Evolutionary conservation across 805 yeast species (phyloP), one percentile per base, ranked within the genome.

Genomic region (Pachysolen tannophilus): DNA sequence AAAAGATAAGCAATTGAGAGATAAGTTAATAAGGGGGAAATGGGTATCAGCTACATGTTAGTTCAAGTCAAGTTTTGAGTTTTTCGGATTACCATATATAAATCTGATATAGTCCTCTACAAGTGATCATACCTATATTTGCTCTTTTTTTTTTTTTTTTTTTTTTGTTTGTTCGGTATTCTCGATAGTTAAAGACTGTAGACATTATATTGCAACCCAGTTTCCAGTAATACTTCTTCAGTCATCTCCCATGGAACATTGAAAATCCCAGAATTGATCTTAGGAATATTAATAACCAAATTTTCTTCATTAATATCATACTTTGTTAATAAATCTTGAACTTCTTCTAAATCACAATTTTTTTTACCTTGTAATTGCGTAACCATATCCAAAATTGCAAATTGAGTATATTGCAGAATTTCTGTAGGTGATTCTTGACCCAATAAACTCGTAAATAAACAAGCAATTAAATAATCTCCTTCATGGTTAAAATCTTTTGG

Each of bases 181-280:
- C n/a, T n/a, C n/a, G n/a, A n/a, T n/a, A n/a, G n/a, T 30, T 48
- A 63, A 20, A 72, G 35, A n/a, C 60, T 68, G 45, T 67, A 77
- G 8, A 78, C 82, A 23, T 58, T 60, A 36, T 66, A 64, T 5
- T 55, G 43, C 19, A 66, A 39, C 7, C 46, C 52, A 4, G 53
- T 39, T 16, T 58, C 47, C 13, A 55, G 38, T 38, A 85, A 48
- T 0, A 70, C 70, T 11, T 40, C 46, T 49, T 76, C 90, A 0
- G 94, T 83, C 8, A 65, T 43, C 10, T 63, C 67, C 94, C 94
- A 84, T 0, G 94, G 92, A 6, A 82, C 87, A 1, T 69, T 69
- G 53, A 84, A 85, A 2, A 85, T 71, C 0, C 94, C 94, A 20
- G 90, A 71, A 46, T 85, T 85, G 44, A 85, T 84, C 52, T 69